Evolutionary conservation across 1,284 basidiomycete genomes (phyloP), one percentile per base, ranked within the genome.

Genomic region (Cutaneotrichosporon cavernicola): DNA sequence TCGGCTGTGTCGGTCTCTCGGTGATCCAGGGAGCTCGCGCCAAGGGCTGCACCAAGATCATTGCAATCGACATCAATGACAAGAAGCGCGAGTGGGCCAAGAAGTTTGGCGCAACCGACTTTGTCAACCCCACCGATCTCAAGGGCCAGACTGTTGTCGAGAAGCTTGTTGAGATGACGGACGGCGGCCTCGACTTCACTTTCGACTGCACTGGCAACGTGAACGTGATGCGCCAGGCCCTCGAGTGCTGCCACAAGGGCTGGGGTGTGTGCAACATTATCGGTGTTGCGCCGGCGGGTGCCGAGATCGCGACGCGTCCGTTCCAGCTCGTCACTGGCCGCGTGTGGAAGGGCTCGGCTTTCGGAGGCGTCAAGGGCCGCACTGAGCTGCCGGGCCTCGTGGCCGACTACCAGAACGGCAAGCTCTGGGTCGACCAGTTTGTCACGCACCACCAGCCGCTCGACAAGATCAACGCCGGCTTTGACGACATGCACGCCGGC

Each of bases 241-340:
- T 99, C 60, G 96, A 99, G 83, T 90, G 92, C 21, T 98, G 95
- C 81, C 97, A 99, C 83, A 99, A 99, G 81, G 94, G 94, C n/a
- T 97, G 94, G 94, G 96, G 97, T 76, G 89, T 97, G 49, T 92
- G 89, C 68, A 98, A 93, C 60, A 81, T 98, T 71, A 97, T 98
- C 69, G 97, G 92, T 70, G 92, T 96, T 49, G 92, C 92, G 7
- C 90, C 92, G 47, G 92, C 97, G n/a, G 97, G 97, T 7, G 89
- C 97, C 76, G 96, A 99, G 82, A 98, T 99, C 74, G 87, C 92
- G 11, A 99, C 97, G 56, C 86, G 97, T 68, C 96, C 96, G 86
- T 93, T 94, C 88, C 78, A 82, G 68, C 76, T 83, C 61, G 81
- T 80, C 64, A 99, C 97, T 60, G 97, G 97, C 64, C 89, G 97